These are phyloP conservation scores for Cladosporium halotolerans DNA, from an alignment of 2,329 filamentous ascomycete species.

Conservation along the genomic window DNA sequence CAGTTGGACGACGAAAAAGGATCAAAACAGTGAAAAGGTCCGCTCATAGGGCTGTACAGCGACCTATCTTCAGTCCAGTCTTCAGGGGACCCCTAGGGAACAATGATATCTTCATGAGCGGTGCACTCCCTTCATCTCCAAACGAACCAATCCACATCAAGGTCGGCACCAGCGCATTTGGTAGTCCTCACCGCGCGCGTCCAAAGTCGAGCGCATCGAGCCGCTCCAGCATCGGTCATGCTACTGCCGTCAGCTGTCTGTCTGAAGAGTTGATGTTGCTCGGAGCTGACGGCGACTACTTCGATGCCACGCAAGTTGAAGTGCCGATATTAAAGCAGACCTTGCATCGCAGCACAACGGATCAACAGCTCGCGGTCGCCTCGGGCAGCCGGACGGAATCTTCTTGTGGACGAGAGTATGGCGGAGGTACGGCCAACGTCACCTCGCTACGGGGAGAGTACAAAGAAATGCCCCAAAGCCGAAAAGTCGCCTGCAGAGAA, in stretches of 20 bases:
- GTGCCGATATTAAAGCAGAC: not conserved
- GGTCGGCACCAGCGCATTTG: slow-evolving; percentile 28
- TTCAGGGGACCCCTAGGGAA: slow-evolving; percentile 17
- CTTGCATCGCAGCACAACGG: too few relatives aligned
- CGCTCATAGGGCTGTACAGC: slow-evolving; percentile 9
- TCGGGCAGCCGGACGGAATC: too few relatives aligned
- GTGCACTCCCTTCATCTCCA: slow-evolving; percentile 13
- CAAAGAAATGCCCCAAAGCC: too few relatives aligned
- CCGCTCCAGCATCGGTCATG: slow-evolving; percentile 19
- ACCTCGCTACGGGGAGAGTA: too few relatives aligned
- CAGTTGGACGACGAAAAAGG: slow-evolving; percentile 27
- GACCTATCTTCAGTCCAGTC: slow-evolving; percentile 13
- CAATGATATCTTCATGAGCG: slow-evolving; percentile 21
- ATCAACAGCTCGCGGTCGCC: too few relatives aligned
- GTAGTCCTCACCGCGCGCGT: slow-evolving; percentile 22
- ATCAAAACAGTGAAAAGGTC: slow-evolving; percentile 14
- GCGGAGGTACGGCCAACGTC: too few relatives aligned
- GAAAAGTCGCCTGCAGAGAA: too few relatives aligned
- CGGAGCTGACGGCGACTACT: slow-evolving; percentile 20
- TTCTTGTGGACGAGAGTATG: too few relatives aligned
- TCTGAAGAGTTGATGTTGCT: slow-evolving; percentile 30
- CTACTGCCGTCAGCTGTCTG: slow-evolving; percentile 19
- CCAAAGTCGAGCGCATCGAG: slow-evolving; percentile 11
- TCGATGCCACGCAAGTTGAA: slow-evolving; percentile 11
- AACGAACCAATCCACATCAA: slow-evolving; percentile 21